These are phyloP conservation scores for Vachellia pachyceras DNA, from an alignment of 306 rosid species.

Conservation along the genomic window DNA sequence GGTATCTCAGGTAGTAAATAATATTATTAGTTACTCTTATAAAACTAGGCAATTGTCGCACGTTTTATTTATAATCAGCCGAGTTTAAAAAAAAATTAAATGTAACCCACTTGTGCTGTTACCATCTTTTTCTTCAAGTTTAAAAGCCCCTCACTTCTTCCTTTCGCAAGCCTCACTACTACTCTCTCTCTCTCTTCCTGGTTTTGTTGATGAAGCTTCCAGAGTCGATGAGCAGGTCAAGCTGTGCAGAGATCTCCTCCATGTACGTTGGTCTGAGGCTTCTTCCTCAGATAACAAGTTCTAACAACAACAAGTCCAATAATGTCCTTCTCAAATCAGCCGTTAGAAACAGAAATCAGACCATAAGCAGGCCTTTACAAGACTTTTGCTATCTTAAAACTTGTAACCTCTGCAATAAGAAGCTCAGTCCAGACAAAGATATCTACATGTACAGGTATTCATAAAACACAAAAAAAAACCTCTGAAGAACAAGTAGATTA, in stretches of 20 bases:
- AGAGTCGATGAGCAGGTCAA: constrained; percentile 35
- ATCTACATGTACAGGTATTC: constrained; percentile 35
- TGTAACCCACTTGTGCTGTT: not conserved
- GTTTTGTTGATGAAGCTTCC: constrained; percentile 13
- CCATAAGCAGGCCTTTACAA: too few species aligned
- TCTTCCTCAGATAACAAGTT: constrained; percentile 16
- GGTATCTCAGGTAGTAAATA: too few species aligned
- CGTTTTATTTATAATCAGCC: not conserved
- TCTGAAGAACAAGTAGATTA: not conserved
- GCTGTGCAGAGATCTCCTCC: not conserved
- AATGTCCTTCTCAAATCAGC: constrained; percentile 24
- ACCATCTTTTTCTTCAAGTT: not conserved
- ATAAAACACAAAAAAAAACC: not conserved
- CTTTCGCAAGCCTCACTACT: constrained; percentile 29
- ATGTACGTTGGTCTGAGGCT: constrained; percentile 30
- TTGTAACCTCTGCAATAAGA: constrained; percentile 31
- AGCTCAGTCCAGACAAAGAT: constrained; percentile 33
- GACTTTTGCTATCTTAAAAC: constrained; percentile 29
- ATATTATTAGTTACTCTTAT: not conserved
- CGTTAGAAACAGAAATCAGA: not conserved
- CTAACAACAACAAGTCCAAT: not conserved
- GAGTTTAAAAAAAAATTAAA: not conserved
- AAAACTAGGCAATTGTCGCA: not conserved
- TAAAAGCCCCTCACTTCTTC: constrained; percentile 42
- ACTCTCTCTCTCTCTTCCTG: not conserved